Conservation (phyloP, 2,329 filamentous ascomycete species). For the Talaromyces sp. region DNA sequence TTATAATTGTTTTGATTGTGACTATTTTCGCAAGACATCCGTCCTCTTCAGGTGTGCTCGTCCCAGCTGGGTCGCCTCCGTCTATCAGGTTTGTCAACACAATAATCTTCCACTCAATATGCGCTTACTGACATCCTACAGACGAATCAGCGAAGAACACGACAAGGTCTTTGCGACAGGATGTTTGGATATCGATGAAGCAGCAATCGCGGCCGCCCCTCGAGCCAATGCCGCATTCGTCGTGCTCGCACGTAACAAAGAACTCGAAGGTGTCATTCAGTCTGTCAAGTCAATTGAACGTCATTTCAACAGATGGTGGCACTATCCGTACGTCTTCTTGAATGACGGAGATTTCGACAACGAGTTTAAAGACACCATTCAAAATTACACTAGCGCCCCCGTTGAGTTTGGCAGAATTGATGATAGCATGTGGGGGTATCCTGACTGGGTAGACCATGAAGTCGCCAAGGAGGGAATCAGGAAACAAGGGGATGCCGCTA, state of each 20-base stretch:
- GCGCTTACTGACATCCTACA: slow-evolving; percentile 37
- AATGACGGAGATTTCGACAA: slow-evolving; percentile 97
- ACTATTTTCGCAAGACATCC: slow-evolving; percentile 87
- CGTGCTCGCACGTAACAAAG: slow-evolving; percentile 91
- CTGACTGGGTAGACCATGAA: slow-evolving; percentile 91
- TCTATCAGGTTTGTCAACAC: slow-evolving; percentile 71
- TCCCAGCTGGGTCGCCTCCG: slow-evolving; percentile 83
- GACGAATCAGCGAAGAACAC: slow-evolving; percentile 94
- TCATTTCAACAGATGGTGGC: slow-evolving; percentile 98
- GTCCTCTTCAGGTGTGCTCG: slow-evolving; percentile 74
- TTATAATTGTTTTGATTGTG: slow-evolving; percentile 87
- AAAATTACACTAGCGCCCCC: slow-evolving; percentile 80
- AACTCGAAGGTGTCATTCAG: slow-evolving; percentile 91
- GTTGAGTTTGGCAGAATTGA: slow-evolving; percentile 96
- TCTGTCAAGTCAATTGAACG: slow-evolving; percentile 97
- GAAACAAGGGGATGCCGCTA: slow-evolving; percentile 92
- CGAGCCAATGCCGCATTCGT: slow-evolving; percentile 94
- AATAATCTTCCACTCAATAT: neutral
- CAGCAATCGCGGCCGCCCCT: slow-evolving; percentile 67
- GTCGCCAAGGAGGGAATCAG: slow-evolving; percentile 93
- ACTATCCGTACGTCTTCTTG: slow-evolving; percentile 97
- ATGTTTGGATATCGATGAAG: slow-evolving; percentile 70
- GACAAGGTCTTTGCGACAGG: slow-evolving; percentile 95
- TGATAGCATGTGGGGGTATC: slow-evolving; percentile 89
- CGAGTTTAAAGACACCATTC: slow-evolving; percentile 81